Conservation (phyloP, 345 rosid species). For the Pistacia integerrima region DNA sequence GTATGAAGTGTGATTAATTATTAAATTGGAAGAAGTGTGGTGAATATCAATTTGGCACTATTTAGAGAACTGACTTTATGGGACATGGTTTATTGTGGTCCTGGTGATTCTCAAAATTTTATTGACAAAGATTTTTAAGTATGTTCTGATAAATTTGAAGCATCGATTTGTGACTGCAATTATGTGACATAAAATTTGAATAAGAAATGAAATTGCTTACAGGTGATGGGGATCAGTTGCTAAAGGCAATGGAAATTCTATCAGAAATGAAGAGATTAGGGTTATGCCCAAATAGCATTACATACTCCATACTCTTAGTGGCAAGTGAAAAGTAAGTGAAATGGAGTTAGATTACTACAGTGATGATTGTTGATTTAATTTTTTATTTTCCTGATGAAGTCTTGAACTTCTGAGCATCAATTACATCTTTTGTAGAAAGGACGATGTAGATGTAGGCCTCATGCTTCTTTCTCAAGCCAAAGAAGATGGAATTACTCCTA, state of each 20-base stretch:
- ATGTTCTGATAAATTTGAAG: neutral
- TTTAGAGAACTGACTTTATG: neutral
- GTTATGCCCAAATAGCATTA: constrained; percentile 65
- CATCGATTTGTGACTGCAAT: neutral
- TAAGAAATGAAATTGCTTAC: constrained; percentile 25
- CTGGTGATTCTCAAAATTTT: neutral
- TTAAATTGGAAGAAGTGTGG: neutral
- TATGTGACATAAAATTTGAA: constrained; percentile 12
- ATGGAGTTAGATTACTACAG: constrained; percentile 12
- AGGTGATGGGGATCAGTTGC: constrained; percentile 91
- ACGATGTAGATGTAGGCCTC: constrained; percentile 71
- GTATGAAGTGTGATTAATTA: neutral
- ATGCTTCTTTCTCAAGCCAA: constrained; percentile 73
- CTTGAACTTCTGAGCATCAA: constrained; percentile 2
- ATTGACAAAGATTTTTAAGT: neutral
- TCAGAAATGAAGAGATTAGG: constrained; percentile 68
- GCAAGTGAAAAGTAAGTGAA: constrained; percentile 76
- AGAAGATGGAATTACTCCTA: constrained; percentile 65
- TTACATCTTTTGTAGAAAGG: constrained; percentile 53
- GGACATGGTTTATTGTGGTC: neutral
- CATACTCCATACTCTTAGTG: constrained; percentile 81
- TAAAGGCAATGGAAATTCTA: constrained; percentile 74
- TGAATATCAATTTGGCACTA: neutral
- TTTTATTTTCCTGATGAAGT: constrained; percentile 13
- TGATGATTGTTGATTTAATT: neutral